Conservation (phyloP, 441 rosid species). For the Populus tomentosa region DNA sequence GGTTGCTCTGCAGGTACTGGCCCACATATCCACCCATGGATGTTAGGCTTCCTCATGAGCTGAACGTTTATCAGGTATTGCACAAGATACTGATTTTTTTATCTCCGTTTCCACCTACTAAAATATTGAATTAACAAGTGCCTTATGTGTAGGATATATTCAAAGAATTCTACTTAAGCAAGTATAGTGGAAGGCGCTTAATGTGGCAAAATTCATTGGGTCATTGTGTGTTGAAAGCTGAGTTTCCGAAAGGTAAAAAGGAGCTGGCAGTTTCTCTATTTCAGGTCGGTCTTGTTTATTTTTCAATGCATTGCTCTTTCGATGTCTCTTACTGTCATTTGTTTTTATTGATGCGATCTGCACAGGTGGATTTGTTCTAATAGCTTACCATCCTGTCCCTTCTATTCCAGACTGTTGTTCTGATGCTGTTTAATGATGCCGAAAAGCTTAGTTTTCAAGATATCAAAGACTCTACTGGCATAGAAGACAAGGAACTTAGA, state of each 20-base stretch:
- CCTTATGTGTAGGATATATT: slow-evolving; percentile 69
- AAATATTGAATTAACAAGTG: background rate
- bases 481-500: slow-evolving; percentile 95
- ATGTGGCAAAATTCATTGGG: slow-evolving; percentile 99
- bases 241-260: slow-evolving; percentile 87
- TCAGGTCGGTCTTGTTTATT: slow-evolving; percentile 56
- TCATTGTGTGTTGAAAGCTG: slow-evolving; percentile 93
- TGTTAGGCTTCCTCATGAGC: slow-evolving; percentile 97
- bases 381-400: slow-evolving; percentile 13
- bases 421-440: slow-evolving; percentile 98
- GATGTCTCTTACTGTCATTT: background rate
- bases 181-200: slow-evolving; percentile 93
- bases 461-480: slow-evolving; percentile 90
- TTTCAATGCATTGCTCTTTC: background rate
- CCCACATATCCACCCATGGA: slow-evolving; percentile 99
- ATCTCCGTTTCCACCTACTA: background rate
- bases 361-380: slow-evolving; percentile 18
- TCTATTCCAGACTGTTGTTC: slow-evolving; percentile 74
- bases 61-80: slow-evolving; percentile 94
- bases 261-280: slow-evolving; percentile 97
- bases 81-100: slow-evolving; percentile 11
- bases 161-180: slow-evolving; percentile 95
- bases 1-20: slow-evolving; percentile 74
- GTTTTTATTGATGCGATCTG: background rate
- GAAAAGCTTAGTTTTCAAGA: slow-evolving; percentile 88